Percentiles rank a stretch among this genome's conserved stretches.
phyloP scores from a whole-genome alignment of 805 yeast species.

The Debaryomyces prosopidis region DNA sequence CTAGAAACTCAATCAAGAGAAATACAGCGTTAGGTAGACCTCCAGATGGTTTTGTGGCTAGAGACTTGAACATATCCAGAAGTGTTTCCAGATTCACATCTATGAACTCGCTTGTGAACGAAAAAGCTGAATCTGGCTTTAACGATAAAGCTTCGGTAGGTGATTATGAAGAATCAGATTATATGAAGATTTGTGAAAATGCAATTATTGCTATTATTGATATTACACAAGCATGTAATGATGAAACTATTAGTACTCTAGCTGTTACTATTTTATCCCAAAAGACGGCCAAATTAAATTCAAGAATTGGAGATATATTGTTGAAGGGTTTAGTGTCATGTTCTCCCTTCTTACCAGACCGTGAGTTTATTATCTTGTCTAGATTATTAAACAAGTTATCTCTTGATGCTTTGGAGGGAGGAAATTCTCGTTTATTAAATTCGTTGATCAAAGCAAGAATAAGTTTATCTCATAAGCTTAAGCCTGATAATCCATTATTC shows the following conservation, averaged over 20 bases:
- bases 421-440: constrained; percentile 35
- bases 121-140: background rate
- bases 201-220: constrained; percentile 68
- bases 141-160: constrained; percentile 1
- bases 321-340: constrained; percentile 63
- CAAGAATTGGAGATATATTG: constrained; percentile 55
- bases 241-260: constrained; percentile 70
- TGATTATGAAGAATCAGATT: constrained; percentile 31
- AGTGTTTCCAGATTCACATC: constrained; percentile 9
- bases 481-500: constrained; percentile 40
- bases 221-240: constrained; percentile 65
- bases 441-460: constrained; percentile 54
- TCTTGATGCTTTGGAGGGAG: constrained; percentile 41
- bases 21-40: constrained; percentile 27
- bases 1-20: constrained; percentile 24
- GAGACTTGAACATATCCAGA: constrained; percentile 12
- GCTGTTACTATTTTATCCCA: constrained; percentile 83
- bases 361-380: constrained; percentile 66
- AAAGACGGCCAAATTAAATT: constrained; percentile 53
- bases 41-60: constrained; percentile 13
- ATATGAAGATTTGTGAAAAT: constrained; percentile 53
- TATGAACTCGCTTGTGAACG: constrained; percentile 7
- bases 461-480: constrained; percentile 41
- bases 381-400: constrained; percentile 56
- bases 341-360: constrained; percentile 59